phyloP scores from a whole-genome alignment of 2,329 filamentous ascomycete genomes.

The Talaromyces sp. region DNA sequence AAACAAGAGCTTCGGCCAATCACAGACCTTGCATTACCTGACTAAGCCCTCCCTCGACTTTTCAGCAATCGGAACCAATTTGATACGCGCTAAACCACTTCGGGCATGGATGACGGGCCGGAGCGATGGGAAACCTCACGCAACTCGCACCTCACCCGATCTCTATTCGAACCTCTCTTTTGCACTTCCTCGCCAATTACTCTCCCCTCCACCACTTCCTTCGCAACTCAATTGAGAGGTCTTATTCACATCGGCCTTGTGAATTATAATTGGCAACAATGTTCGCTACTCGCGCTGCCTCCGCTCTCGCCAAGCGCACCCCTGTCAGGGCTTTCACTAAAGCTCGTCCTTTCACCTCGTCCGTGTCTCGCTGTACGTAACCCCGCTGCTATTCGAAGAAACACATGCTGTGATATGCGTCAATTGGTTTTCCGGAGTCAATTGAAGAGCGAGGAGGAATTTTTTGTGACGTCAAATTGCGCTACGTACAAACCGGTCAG shows the following conservation, averaged over 20 bases:
- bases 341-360: slow-evolving; percentile 46
- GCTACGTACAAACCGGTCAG: background rate
- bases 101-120: slow-evolving; percentile 19
- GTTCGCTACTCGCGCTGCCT: slow-evolving; percentile 50
- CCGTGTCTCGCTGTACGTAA: slow-evolving; percentile 48
- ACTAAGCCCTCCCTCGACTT: slow-evolving; percentile 9
- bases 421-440: background rate
- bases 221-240: background rate
- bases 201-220: slow-evolving; percentile 13
- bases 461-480: background rate
- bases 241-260: background rate
- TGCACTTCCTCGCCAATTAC: slow-evolving; percentile 18
- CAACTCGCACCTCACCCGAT: slow-evolving; percentile 20
- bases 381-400: background rate
- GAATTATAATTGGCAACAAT: slow-evolving; percentile 36
- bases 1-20: slow-evolving; percentile 1
- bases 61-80: slow-evolving; percentile 9
- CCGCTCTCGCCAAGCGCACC: slow-evolving; percentile 47
- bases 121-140: slow-evolving; percentile 20
- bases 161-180: slow-evolving; percentile 17
- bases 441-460: background rate
- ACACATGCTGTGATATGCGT: background rate
- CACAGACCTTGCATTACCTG: background rate
- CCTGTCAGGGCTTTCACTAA: slow-evolving; percentile 43
- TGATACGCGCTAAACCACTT: slow-evolving; percentile 14